A percentile compares a stretch with the other conserved stretches of the same genome.
Conservation (phyloP, 2,329 filamentous ascomycete genomes). For the Hymenoscyphus repandus region DNA sequence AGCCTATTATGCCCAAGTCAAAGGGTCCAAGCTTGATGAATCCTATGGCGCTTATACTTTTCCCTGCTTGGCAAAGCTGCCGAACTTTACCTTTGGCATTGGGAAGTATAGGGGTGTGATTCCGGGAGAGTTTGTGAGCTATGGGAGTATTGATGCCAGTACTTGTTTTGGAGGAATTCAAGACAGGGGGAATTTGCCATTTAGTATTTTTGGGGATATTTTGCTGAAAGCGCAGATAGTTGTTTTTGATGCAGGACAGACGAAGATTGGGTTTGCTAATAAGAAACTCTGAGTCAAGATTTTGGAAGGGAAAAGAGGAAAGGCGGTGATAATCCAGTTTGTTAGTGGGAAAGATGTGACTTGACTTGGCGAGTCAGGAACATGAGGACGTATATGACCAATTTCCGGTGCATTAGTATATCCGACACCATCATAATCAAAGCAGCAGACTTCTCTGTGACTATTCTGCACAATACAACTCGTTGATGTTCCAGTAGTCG, state of each 20-base stretch:
- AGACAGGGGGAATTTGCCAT: conserved; percentile 16
- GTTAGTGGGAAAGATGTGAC: too few relatives aligned
- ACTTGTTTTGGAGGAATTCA: conserved; percentile 20
- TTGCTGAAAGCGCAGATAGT: conserved; percentile 32
- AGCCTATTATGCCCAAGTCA: conserved; percentile 30
- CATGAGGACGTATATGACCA: too few relatives aligned
- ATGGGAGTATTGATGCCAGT: conserved; percentile 12
- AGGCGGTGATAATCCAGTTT: not conserved
- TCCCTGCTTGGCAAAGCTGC: conserved; percentile 26
- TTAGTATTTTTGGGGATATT: conserved; percentile 30
- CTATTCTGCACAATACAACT: too few relatives aligned
- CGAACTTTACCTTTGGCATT: conserved; percentile 30
- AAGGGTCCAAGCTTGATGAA: conserved; percentile 15
- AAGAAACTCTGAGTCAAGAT: not conserved
- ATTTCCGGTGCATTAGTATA: too few relatives aligned
- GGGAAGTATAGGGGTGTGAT: conserved; percentile 24
- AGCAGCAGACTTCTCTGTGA: too few relatives aligned
- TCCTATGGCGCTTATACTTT: conserved; percentile 27
- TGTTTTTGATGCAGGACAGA: conserved; percentile 26
- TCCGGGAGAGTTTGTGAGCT: conserved; percentile 33
- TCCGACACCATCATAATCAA: too few relatives aligned
- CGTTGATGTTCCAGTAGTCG: too few relatives aligned
- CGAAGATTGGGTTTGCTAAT: conserved; percentile 12
- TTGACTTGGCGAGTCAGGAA: too few relatives aligned
- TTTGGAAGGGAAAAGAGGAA: not conserved